Conservation (phyloP, 805 yeast genomes). For the Candida fluviatilis region DNA sequence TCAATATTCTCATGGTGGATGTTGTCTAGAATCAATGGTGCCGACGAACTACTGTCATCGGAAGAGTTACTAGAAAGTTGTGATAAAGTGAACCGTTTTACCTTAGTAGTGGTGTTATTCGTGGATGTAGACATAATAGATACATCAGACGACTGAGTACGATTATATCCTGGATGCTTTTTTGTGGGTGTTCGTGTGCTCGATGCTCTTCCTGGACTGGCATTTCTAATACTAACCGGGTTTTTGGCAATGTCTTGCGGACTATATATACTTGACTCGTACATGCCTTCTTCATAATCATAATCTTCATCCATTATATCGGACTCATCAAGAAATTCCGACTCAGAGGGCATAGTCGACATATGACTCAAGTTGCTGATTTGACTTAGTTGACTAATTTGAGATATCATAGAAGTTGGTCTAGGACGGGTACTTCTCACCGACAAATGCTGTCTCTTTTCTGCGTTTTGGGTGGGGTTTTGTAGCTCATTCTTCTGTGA, state of each 20-base stretch:
- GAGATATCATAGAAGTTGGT: slow-evolving; percentile 40
- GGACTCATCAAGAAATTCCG: slow-evolving; percentile 37
- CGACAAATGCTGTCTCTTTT: slow-evolving; percentile 1
- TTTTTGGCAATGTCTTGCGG: slow-evolving; percentile 23
- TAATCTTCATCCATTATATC: slow-evolving; percentile 36
- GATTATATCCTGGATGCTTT: slow-evolving; percentile 27
- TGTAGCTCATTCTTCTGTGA: background rate
- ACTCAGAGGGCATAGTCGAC: slow-evolving; percentile 40
- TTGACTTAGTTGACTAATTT: slow-evolving; percentile 36
- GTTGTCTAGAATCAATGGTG: slow-evolving; percentile 2
- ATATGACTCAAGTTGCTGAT: slow-evolving; percentile 27
- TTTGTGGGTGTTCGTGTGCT: slow-evolving; percentile 5
- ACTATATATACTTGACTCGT: slow-evolving; percentile 35
- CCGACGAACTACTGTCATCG: slow-evolving; percentile 23
- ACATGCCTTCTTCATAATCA: slow-evolving; percentile 32
- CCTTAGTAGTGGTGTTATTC: slow-evolving; percentile 16
- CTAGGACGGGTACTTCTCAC: slow-evolving; percentile 16
- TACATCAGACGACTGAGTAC: slow-evolving; percentile 33
- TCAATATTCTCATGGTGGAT: background rate
- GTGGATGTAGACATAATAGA: slow-evolving; percentile 31
- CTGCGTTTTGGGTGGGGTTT: background rate
- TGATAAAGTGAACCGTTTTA: slow-evolving; percentile 25
- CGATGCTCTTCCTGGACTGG: slow-evolving; percentile 8
- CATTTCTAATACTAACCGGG: slow-evolving; percentile 11
- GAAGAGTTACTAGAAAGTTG: slow-evolving; percentile 37